Evolutionary conservation across 768 basidiomycete genomes (phyloP).

Genomic region (Boletus barrowsii): DNA sequence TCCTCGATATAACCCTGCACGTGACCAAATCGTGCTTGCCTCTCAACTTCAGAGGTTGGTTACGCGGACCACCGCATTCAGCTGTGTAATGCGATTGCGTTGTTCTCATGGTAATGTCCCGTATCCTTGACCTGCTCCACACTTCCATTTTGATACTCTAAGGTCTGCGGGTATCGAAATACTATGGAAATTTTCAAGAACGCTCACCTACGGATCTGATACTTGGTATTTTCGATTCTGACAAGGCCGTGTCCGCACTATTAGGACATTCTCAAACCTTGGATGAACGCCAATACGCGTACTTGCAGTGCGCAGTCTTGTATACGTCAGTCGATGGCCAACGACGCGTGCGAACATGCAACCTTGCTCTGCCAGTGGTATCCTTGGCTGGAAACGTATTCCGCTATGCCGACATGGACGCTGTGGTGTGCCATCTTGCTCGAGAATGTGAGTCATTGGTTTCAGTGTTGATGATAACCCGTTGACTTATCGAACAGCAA

Average conservation of each 20-base stretch:
- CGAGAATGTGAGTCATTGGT: constrained; percentile 63
- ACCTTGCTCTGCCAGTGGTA: constrained; percentile 79
- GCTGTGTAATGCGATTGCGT: constrained; percentile 76
- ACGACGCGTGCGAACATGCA: constrained; percentile 80
- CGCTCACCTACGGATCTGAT: constrained; percentile 69
- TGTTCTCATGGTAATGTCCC: constrained; percentile 70
- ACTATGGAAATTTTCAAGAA: constrained; percentile 73
- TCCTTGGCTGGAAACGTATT: constrained; percentile 90
- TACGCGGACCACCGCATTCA: constrained; percentile 70
- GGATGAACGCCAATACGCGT: constrained; percentile 68
- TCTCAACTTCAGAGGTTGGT: constrained; percentile 75
- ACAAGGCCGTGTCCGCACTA: constrained; percentile 73
- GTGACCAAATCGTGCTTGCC: constrained; percentile 63
- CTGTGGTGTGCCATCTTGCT: constrained; percentile 66
- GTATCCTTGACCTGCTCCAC: constrained; percentile 4
- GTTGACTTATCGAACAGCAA: constrained; percentile 46
- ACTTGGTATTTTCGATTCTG: constrained; percentile 76
- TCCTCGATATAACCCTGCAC: constrained; percentile 74
- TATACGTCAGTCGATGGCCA: constrained; percentile 79
- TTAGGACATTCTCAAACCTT: constrained; percentile 70
- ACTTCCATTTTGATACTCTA: constrained; percentile 4
- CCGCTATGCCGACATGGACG: constrained; percentile 87
- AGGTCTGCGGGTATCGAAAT: constrained; percentile 65
- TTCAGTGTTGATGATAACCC: background rate
- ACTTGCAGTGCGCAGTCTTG: constrained; percentile 82